Conservation (phyloP, 2,329 filamentous ascomycete genomes). For the Monilinia polystroma region DNA sequence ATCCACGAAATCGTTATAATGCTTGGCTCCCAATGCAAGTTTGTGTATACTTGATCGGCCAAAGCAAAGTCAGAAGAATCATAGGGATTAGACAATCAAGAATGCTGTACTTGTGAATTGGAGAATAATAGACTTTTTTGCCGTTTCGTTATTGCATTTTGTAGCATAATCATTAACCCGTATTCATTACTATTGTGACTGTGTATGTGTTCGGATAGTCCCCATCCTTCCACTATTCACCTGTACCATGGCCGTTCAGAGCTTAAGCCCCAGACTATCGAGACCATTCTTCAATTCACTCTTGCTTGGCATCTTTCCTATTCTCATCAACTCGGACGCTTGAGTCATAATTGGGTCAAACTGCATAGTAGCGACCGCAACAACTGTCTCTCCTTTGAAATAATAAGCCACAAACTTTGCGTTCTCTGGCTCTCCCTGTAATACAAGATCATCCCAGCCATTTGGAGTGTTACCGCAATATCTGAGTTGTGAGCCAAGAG, state of each 20-base stretch:
- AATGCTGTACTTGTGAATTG: not conserved
- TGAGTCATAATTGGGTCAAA: conserved; percentile 85
- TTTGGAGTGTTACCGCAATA: conserved; percentile 86
- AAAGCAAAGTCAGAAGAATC: too few species aligned
- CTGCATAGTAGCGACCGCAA: conserved; percentile 89
- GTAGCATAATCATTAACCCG: not conserved
- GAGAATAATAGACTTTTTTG: not conserved
- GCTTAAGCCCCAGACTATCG: conserved; percentile 37
- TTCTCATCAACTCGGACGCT: conserved; percentile 79
- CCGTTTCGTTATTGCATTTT: not conserved
- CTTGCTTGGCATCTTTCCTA: conserved; percentile 80
- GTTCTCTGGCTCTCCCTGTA: conserved; percentile 74
- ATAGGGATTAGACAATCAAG: not conserved
- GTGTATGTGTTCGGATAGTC: not conserved
- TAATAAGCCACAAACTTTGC: conserved; percentile 89
- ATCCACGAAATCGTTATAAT: not conserved
- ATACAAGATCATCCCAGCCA: conserved; percentile 82
- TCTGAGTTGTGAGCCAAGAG: conserved; percentile 80
- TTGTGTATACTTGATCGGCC: too few species aligned
- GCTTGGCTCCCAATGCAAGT: too few species aligned
- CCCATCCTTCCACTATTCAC: not conserved
- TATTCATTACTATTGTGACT: not conserved
- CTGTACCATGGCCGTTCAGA: conserved; percentile 13
- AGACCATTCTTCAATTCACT: conserved; percentile 65
- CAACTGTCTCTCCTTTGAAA: conserved; percentile 77